These are phyloP conservation scores for Auricularia sp. DNA, from an alignment of 768 basidiomycete genomes.

Conservation along the genomic window DNA sequence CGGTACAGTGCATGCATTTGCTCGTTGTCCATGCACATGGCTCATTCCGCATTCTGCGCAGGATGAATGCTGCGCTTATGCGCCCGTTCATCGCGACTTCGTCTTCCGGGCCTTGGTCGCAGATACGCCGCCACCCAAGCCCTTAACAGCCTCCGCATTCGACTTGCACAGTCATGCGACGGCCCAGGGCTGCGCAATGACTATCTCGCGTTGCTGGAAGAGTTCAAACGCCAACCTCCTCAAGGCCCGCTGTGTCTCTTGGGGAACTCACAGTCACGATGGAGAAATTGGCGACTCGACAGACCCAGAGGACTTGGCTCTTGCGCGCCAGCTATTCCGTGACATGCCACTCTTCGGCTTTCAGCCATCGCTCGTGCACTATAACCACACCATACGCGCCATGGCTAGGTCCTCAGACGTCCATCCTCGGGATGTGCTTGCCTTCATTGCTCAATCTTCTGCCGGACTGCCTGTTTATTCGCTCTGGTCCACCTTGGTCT, in stretches of 20 bases:
- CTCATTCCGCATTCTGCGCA: not conserved
- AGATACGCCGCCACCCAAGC: not conserved
- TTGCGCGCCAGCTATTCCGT: not conserved
- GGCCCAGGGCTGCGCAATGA: not conserved
- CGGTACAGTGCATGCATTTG: not conserved
- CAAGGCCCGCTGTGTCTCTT: not conserved
- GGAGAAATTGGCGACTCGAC: not conserved
- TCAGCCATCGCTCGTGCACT: not conserved
- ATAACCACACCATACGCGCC: not conserved
- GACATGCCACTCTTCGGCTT: not conserved
- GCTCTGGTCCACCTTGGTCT: not conserved
- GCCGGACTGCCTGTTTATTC: not conserved
- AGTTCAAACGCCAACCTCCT: not conserved
- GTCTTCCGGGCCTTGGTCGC: not conserved
- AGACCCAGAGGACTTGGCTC: not conserved
- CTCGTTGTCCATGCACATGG: not conserved
- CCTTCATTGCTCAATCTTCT: not conserved
- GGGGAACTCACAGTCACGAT: not conserved
- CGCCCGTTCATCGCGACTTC: not conserved
- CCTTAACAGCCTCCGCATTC: not conserved
- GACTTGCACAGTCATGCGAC: not conserved
- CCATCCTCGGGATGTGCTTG: not conserved
- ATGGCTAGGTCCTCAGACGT: not conserved
- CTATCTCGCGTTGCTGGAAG: not conserved
- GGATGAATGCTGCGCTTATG: not conserved